A percentile compares a stretch with the other conserved stretches of the same genome.
Conservation (phyloP, 345 rosid genomes). For the Syzygium aqueum region DNA sequence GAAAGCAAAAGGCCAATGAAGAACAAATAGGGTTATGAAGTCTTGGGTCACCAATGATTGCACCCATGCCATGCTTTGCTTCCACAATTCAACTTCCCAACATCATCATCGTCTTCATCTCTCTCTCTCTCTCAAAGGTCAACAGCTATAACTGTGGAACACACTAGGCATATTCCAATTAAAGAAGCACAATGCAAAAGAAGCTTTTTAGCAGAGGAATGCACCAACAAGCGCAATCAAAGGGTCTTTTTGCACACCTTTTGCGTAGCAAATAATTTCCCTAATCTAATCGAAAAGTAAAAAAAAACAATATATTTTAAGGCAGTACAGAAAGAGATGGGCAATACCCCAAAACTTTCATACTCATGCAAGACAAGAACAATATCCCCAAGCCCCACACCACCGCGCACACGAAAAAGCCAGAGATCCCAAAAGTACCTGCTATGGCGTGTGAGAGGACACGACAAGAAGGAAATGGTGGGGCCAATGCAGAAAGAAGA, state of each 20-base stretch:
- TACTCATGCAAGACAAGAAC: constrained; percentile 9
- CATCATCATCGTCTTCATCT: constrained; percentile 11
- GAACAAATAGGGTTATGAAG: constrained; percentile 7
- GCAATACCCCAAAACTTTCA: background rate
- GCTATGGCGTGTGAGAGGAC: constrained; percentile 6
- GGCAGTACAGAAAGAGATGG: background rate
- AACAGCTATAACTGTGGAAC: constrained; percentile 21
- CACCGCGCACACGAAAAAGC: background rate
- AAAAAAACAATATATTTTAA: background rate
- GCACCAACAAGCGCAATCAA: constrained; percentile 45
- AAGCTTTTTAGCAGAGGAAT: constrained; percentile 10
- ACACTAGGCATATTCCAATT: background rate
- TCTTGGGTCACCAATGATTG: constrained; percentile 23
- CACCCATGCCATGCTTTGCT: constrained; percentile 16
- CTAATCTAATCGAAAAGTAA: background rate
- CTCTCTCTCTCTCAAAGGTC: constrained; percentile 8
- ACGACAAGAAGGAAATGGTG: background rate
- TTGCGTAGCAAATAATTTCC: constrained; percentile 11
- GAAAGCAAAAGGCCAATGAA: constrained; percentile 15
- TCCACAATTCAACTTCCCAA: constrained; percentile 33
- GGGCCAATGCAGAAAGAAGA: background rate
- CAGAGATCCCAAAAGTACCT: background rate
- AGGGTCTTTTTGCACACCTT: constrained; percentile 18
- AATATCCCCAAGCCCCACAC: background rate
- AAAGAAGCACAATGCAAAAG: constrained; percentile 14